A percentile compares a stretch with the other conserved stretches of the same genome.
Conservation (phyloP, 2,329 filamentous ascomycete genomes). For the Fusarium sp. region DNA sequence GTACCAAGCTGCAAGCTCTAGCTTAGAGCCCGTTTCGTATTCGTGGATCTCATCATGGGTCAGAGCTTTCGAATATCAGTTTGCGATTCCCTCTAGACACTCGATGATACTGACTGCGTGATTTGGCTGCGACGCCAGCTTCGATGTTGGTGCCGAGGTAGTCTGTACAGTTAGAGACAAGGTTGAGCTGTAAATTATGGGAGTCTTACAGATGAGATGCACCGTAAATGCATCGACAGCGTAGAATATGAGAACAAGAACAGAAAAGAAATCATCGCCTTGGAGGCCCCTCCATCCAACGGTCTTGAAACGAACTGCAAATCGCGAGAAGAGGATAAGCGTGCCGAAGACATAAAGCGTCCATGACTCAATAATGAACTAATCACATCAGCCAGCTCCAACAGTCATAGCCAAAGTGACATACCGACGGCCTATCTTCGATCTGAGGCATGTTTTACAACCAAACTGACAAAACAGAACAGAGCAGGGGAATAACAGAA, state of each 20-base stretch:
- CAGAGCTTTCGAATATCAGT: conserved; percentile 23
- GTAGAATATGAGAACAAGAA: conserved; percentile 49
- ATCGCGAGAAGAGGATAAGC: conserved; percentile 47
- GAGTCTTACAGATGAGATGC: conserved; percentile 46
- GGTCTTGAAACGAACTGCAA: conserved; percentile 49
- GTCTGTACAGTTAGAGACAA: conserved; percentile 5
- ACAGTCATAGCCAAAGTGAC: fast-evolving
- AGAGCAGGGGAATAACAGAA: not conserved
- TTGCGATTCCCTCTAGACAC: fast-evolving
- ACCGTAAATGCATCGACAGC: conserved; percentile 50
- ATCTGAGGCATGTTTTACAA: not conserved
- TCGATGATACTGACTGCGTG: not conserved
- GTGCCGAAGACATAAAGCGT: conserved; percentile 47
- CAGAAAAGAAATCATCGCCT: conserved; percentile 53
- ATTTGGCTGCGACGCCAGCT: not conserved
- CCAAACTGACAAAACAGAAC: not conserved
- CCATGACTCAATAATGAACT: conserved; percentile 48
- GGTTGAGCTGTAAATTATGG: fast-evolving
- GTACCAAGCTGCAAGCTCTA: conserved; percentile 54
- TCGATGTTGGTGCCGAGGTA: conserved; percentile 39
- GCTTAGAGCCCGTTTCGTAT: conserved; percentile 48
- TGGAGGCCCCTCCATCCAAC: conserved; percentile 51
- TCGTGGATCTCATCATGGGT: conserved; percentile 43
- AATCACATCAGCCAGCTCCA: not conserved
- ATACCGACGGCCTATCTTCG: not conserved